phyloP scores from a whole-genome alignment of 2,329 filamentous ascomycete species.

The Cadophora sp. region DNA sequence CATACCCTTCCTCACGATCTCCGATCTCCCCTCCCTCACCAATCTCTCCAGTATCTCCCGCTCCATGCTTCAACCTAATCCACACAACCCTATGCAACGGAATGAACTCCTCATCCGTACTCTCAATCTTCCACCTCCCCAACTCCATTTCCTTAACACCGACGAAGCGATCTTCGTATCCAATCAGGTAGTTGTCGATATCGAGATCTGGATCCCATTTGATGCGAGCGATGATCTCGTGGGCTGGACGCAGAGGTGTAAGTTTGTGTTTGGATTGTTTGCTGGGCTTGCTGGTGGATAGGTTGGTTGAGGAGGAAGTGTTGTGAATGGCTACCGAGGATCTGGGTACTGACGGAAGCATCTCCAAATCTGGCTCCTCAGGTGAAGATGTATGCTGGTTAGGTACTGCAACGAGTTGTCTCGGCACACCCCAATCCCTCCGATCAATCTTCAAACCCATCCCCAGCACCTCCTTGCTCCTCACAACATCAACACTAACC shows the following conservation, averaged over 20 bases:
- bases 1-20: neutral
- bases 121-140: conserved; percentile 64
- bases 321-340: neutral
- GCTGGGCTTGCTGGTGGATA: neutral
- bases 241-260: conserved; percentile 56
- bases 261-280: neutral
- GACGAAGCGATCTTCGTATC: conserved; percentile 66
- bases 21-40: conserved; percentile 41
- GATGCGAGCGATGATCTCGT: conserved; percentile 64
- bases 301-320: neutral
- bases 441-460: conserved; percentile 24
- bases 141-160: conserved; percentile 60
- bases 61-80: conserved; percentile 60
- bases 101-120: conserved; percentile 71
- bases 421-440: conserved; percentile 18
- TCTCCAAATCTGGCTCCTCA: neutral
- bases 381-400: no score
- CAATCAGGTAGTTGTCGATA: conserved; percentile 60
- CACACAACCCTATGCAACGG: conserved; percentile 68
- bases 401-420: neutral
- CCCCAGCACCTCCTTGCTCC: conserved; percentile 21
- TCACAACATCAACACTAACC: conserved; percentile 22
- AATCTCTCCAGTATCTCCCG: conserved; percentile 47
- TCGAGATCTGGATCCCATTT: conserved; percentile 65
- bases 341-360: neutral